Conservation (phyloP, 257 asterid genomes). For the Solanum medicagineum region DNA sequence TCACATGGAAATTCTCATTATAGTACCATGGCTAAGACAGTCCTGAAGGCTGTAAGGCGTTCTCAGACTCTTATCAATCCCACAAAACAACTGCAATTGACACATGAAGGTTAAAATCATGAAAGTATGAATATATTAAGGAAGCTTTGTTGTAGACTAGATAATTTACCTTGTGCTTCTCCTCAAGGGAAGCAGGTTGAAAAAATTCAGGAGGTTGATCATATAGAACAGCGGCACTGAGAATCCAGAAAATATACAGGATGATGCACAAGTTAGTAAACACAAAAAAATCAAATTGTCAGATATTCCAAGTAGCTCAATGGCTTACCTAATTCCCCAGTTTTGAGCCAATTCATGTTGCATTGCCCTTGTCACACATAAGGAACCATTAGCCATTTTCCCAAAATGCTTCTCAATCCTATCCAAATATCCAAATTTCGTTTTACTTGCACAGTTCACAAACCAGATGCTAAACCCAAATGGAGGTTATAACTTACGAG, state of each 20-base stretch:
- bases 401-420: constrained; percentile 93
- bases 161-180: constrained; percentile 67
- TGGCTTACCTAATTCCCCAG: constrained; percentile 82
- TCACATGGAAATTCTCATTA: background rate
- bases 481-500: background rate
- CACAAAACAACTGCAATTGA: constrained; percentile 68
- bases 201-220: constrained; percentile 97
- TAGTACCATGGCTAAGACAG: constrained; percentile 67
- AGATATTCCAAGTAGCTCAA: background rate
- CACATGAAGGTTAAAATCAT: constrained; percentile 9
- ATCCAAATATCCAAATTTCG: constrained; percentile 14
- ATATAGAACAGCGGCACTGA: constrained; percentile 81
- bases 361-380: constrained; percentile 96
- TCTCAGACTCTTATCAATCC: constrained; percentile 49
- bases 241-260: constrained; percentile 1
- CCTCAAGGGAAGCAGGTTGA: constrained; percentile 60
- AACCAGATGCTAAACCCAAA: constrained; percentile 1
- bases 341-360: constrained; percentile 89
- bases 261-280: background rate
- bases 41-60: constrained; percentile 53
- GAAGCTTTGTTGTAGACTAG: background rate
- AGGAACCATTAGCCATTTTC: constrained; percentile 80
- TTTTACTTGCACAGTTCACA: background rate
- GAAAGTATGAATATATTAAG: constrained; percentile 6
- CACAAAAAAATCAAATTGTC: background rate